Evolutionary conservation across 2,329 filamentous ascomycete species (phyloP).

Genomic region (Fusarium irregulare): DNA sequence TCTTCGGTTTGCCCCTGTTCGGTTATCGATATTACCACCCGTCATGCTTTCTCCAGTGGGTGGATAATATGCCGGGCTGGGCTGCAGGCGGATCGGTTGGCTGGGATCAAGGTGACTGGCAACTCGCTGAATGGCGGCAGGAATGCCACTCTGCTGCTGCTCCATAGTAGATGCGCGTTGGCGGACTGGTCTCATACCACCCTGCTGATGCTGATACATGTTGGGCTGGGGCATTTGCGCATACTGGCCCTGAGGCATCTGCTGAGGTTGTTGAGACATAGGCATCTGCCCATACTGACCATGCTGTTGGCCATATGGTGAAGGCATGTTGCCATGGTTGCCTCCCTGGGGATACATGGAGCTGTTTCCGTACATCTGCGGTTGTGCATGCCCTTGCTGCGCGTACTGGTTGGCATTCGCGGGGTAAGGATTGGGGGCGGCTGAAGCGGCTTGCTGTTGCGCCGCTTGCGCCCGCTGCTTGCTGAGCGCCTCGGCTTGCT

Average conservation of each 20-base stretch:
- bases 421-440: constrained; percentile 73
- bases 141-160: constrained; percentile 91
- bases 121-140: constrained; percentile 90
- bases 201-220: constrained; percentile 75
- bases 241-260: constrained; percentile 75
- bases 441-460: constrained; percentile 75
- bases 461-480: constrained; percentile 86
- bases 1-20: constrained; percentile 72
- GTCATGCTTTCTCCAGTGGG: constrained; percentile 86
- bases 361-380: constrained; percentile 84
- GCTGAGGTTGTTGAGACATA: constrained; percentile 74
- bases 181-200: constrained; percentile 75
- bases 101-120: constrained; percentile 96
- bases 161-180: constrained; percentile 97
- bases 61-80: constrained; percentile 96
- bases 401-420: constrained; percentile 62
- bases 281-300: constrained; percentile 78
- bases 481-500: constrained; percentile 92
- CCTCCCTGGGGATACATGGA: constrained; percentile 78
- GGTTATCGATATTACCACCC: constrained; percentile 63
- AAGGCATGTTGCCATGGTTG: constrained; percentile 63
- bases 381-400: constrained; percentile 61
- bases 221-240: constrained; percentile 61
- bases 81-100: constrained; percentile 91
- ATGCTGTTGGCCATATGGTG: constrained; percentile 81